These are phyloP conservation scores for Fusarium brachygibbosum DNA, from an alignment of 2,329 filamentous ascomycete species.

Conservation along the genomic window DNA sequence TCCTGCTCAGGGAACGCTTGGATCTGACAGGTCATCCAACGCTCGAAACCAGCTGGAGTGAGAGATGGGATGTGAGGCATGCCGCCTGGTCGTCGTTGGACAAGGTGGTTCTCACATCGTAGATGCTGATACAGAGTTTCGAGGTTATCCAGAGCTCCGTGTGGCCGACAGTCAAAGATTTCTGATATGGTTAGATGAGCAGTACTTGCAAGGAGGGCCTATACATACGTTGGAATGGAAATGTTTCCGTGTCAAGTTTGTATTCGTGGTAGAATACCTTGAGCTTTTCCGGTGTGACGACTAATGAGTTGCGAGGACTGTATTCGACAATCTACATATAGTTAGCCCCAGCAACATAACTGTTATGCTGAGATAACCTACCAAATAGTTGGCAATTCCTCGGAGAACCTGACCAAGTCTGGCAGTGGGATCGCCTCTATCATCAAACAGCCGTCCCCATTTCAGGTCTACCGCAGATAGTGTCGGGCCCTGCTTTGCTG, in stretches of 20 bases:
- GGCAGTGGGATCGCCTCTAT: slow-evolving; percentile 74
- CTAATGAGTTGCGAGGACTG: slow-evolving; percentile 60
- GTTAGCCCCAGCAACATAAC: neutral
- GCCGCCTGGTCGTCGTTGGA: slow-evolving; percentile 66
- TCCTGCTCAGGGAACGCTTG: slow-evolving; percentile 83
- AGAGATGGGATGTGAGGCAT: slow-evolving; percentile 73
- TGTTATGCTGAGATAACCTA: slow-evolving; percentile 56
- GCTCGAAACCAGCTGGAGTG: slow-evolving; percentile 75
- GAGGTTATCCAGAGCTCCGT: slow-evolving; percentile 46
- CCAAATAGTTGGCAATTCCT: slow-evolving; percentile 80
- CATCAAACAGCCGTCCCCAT: slow-evolving; percentile 83
- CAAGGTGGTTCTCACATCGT: slow-evolving; percentile 73
- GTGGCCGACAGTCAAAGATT: slow-evolving; percentile 63
- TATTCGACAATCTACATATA: slow-evolving; percentile 51
- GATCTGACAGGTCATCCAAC: slow-evolving; percentile 80
- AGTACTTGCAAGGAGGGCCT: neutral
- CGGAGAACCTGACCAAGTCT: slow-evolving; percentile 78
- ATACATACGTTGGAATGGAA: slow-evolving; percentile 74
- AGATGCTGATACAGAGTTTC: slow-evolving; percentile 67
- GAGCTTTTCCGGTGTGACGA: slow-evolving; percentile 83
- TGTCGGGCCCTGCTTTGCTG: neutral
- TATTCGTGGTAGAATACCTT: slow-evolving; percentile 78
- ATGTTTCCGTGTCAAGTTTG: slow-evolving; percentile 72
- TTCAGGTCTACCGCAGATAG: slow-evolving; percentile 72
- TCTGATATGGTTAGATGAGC: slow-evolving; percentile 52